Evolutionary conservation across 306 rosid species (phyloP), one percentile per base, ranked within the genome.

Genomic region (Mimosa bimucronata): DNA sequence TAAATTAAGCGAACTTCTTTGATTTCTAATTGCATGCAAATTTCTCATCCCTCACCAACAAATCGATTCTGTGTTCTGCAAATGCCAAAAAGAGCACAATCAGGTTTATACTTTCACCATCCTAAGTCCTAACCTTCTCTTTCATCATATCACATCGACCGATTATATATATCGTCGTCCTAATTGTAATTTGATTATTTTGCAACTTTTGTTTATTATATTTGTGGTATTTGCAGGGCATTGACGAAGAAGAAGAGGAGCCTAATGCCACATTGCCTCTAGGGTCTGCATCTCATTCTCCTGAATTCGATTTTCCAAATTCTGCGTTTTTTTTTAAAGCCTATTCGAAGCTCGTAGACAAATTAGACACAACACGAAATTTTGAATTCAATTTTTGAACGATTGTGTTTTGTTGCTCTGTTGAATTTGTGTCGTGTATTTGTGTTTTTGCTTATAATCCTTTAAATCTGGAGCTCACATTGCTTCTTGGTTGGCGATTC

Each of bases 231-330:
- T 88, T 80, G 38, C 96, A 94, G 97, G 86, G 80, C 30, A 90
- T 71, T 75, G 87, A 73, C 82, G 89, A 80, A 18, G 42, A 80
- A 18, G 42, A 75, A 38, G 86, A 79, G 78, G 85, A 89, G 78
- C 73, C 83, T 64, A 93, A 86, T 78, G 84, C 85, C 50, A 96
- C 97, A 31, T 82, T 91, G 84, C 96, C 97, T 81, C 90, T 81
- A 76, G 96, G 96, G 99, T 94, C 65, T 48, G 80, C 78, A 9
- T 60, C 58, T 71, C 37, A 29, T 15, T 29, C 7, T 0, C 25
- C 26, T 16, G 37, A n/a, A 14, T 6, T 62, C 11, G 9, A 21
- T 25, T 66, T 67, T 37, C 15, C 45, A 38, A 55, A 62, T 61
- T 60, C 18, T 30, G 2, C 7, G 48, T 73, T 48, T 19, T 34